A percentile compares a stretch with the other conserved stretches of the same genome.
These are phyloP conservation scores for Fallopia convolvulus DNA, from an alignment of 148 eudicot genomes.

Conservation along the genomic window DNA sequence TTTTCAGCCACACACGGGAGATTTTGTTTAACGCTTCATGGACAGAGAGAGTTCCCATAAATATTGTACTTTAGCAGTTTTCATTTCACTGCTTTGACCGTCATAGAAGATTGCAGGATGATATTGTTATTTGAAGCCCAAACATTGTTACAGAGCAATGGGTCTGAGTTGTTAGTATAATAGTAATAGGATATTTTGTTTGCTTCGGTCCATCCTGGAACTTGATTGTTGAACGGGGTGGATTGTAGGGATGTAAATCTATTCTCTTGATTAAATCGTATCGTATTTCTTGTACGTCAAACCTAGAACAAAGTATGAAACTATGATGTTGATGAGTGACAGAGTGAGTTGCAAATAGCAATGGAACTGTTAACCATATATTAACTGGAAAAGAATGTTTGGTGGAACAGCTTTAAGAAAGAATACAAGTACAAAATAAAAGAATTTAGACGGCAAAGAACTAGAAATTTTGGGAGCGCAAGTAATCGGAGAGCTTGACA, in stretches of 20 bases:
- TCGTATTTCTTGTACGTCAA: no score
- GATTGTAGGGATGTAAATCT: no score
- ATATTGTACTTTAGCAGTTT: not conserved
- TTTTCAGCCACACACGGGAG: not conserved
- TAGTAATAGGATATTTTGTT: no score
- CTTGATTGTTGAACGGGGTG: no score
- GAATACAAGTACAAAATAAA: not conserved
- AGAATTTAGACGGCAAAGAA: not conserved
- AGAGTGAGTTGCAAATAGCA: not conserved
- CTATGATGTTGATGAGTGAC: no score
- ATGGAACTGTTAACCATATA: not conserved
- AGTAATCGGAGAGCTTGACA: conserved; percentile 15
- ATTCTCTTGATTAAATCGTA: no score
- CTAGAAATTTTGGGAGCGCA: not conserved
- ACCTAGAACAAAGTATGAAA: no score
- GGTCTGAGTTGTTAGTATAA: not conserved
- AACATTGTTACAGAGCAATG: no score
- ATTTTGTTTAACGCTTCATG: not conserved
- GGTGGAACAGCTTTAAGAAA: not conserved
- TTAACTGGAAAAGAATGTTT: conserved; percentile 1
- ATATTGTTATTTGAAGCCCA: not conserved
- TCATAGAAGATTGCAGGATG: not conserved
- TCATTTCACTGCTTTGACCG: not conserved
- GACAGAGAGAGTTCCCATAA: not conserved
- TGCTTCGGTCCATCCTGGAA: no score